A percentile compares a stretch with the other conserved stretches of the same genome.
Conservation (phyloP, 352 stramenopile genomes). For the Phytophthora pseudosyringae region DNA sequence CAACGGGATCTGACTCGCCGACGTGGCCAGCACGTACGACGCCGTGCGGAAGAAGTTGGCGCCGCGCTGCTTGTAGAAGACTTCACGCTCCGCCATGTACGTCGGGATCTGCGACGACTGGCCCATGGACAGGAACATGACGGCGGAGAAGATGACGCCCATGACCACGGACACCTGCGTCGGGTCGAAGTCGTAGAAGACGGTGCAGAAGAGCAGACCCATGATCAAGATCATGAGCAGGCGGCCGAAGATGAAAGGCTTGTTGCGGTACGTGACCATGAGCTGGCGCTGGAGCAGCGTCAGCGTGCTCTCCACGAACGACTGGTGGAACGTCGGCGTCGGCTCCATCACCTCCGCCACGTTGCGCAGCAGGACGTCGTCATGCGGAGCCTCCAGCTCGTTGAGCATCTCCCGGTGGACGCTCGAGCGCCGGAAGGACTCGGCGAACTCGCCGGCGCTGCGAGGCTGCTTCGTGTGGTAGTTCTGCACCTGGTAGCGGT, state of each 20-base stretch:
- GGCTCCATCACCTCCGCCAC: not conserved
- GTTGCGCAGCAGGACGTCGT: conserved; percentile 22
- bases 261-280: conserved; percentile 60
- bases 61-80: conserved; percentile 87
- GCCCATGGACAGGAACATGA: conserved; percentile 80
- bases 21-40: conserved; percentile 66
- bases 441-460: conserved; percentile 26
- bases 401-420: conserved; percentile 39
- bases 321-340: not conserved
- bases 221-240: conserved; percentile 51
- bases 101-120: conserved; percentile 69
- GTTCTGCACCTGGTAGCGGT: conserved; percentile 26
- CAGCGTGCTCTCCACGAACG: conserved; percentile 28
- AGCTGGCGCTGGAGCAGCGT: conserved; percentile 54
- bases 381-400: conserved; percentile 35
- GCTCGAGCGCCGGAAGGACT: conserved; percentile 41
- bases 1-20: conserved; percentile 25
- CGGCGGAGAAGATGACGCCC: conserved; percentile 72
- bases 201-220: conserved; percentile 47
- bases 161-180: conserved; percentile 52
- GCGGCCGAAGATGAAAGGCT: conserved; percentile 41
- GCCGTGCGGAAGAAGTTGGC: conserved; percentile 76
- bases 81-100: conserved; percentile 59
- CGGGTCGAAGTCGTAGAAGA: conserved; percentile 52
- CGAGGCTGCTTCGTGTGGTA: conserved; percentile 24